Evolutionary conservation across 2,329 filamentous ascomycete genomes (phyloP), one percentile per base, ranked within the genome.

Genomic region (Ophiostoma sp.): DNA sequence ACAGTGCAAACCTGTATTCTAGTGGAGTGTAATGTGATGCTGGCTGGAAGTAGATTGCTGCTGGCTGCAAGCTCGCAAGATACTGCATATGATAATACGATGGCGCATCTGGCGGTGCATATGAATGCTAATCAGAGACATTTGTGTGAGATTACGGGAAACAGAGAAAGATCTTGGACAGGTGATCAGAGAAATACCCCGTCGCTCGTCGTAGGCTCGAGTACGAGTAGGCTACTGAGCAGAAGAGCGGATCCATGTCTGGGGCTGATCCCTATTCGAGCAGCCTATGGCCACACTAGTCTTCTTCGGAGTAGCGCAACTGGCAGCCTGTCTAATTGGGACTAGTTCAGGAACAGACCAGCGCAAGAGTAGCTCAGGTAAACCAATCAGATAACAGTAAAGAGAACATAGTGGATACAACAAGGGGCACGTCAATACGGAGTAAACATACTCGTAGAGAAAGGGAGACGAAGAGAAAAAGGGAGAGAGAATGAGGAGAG

Each of bases 331-430:
- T n/a, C 44, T 65, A 5, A 45, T 45, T 27, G 16, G 64, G 67
- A 44, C 44, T 66, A 68, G 67, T 66, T 44, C 67, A 68, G 67
- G 67, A 68, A 68, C 67, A 68, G 67, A n/a, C 38, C 65, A 16
- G 40, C 40, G 16, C 18, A 6, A 16, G 4, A 18, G 60, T 18
- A n/a, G 8, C 18, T 63, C 16, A 0, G 8, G 6, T 16, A 7
- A 38, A 42, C 60, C 47, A 49, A 65, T 47, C 27, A 65, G 49
- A 1, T 63, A 63, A 63, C 40, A 63, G 42, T 40, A 27, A 18
- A 18, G 38, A 7, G 18, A n/a, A 63, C 7, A 4, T 2, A 14
- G 38, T 63, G 40, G 60, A n/a, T 0, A 18, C 40, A 12, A 12
- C 55, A 36, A 60, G 55, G 55, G 55, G 55, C 27, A n/a, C n/a